These are phyloP conservation scores for Tolypocladium ovalisporum DNA, from an alignment of 2,329 filamentous ascomycete species.

Conservation along the genomic window DNA sequence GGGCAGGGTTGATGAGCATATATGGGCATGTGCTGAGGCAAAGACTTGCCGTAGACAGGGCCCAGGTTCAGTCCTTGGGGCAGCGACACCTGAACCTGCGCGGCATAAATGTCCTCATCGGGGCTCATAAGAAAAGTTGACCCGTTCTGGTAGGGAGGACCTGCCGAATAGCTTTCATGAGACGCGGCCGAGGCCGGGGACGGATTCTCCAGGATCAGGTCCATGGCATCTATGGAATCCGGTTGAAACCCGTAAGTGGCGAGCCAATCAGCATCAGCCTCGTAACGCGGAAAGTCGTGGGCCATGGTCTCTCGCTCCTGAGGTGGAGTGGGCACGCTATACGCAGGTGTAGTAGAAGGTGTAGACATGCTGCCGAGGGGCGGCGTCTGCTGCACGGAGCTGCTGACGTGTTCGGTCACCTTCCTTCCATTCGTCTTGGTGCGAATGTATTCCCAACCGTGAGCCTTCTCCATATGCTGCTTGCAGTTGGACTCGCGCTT, in stretches of 20 bases:
- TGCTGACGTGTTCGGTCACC: conserved; percentile 29
- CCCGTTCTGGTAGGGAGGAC: conserved; percentile 42
- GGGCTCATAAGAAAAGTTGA: conserved; percentile 46
- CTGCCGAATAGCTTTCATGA: conserved; percentile 39
- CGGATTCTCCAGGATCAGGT: conserved; percentile 24
- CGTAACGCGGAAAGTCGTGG: conserved; percentile 39
- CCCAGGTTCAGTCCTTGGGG: conserved; percentile 25
- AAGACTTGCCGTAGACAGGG: conserved; percentile 32
- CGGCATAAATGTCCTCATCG: conserved; percentile 52
- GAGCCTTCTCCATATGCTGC: conserved; percentile 97
- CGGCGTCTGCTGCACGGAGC: conserved; percentile 42
- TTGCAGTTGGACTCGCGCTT: conserved; percentile 97
- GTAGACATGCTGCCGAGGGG: conserved; percentile 51
- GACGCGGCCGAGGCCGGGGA: conserved; percentile 26
- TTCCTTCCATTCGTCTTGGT: conserved; percentile 85
- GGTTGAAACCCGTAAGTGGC: conserved; percentile 18
- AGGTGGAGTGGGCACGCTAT: conserved; percentile 46
- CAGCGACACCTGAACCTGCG: conserved; percentile 44
- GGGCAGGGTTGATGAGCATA: conserved; percentile 16
- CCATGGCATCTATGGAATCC: conserved; percentile 28
- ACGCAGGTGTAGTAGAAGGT: conserved; percentile 42
- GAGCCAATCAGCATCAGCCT: conserved; percentile 34
- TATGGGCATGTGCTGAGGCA: conserved; percentile 29
- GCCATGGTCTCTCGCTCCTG: conserved; percentile 29
- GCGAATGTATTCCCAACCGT: conserved; percentile 81